A percentile compares a stretch with the other conserved stretches of the same genome.
Conservation (phyloP, 164 flowering plant species). For the Magnolia officinalis region DNA sequence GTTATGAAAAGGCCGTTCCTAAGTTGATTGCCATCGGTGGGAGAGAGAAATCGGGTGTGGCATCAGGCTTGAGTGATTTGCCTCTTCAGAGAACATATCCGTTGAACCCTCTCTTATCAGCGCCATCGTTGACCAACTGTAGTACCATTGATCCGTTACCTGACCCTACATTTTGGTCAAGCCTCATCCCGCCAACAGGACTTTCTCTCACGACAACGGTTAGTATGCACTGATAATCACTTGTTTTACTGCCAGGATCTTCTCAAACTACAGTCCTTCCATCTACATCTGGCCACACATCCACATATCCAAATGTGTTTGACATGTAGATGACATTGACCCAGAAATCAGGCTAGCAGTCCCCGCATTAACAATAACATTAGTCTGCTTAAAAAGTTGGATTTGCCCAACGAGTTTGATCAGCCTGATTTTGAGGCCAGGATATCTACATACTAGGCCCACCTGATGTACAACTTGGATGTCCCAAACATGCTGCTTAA, state of each 20-base stretch:
- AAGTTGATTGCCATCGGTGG: conserved; percentile 49
- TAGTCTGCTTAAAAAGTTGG: not conserved
- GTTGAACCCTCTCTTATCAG: conserved; percentile 54
- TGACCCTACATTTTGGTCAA: conserved; percentile 73
- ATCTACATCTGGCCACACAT: not conserved
- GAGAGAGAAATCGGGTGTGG: conserved; percentile 47
- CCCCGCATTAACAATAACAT: not conserved
- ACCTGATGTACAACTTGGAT: not conserved
- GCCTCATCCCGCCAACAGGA: conserved; percentile 59
- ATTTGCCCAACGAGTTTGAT: no score
- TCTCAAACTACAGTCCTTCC: not conserved
- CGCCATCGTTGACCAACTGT: conserved; percentile 63
- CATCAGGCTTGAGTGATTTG: conserved; percentile 46
- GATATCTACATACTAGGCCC: no score
- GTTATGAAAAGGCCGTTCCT: conserved; percentile 55
- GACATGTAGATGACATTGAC: not conserved
- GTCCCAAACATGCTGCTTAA: not conserved
- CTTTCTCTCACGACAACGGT: conserved; percentile 65
- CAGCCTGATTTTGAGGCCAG: no score
- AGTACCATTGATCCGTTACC: conserved; percentile 59
- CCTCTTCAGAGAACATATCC: conserved; percentile 60
- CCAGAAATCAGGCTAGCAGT: not conserved
- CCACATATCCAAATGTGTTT: not conserved
- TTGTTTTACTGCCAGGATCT: not conserved
- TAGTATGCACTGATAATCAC: conserved; percentile 18